Evolutionary conservation across 2,329 filamentous ascomycete species (phyloP).

Genomic region (Penicillium thymicola): DNA sequence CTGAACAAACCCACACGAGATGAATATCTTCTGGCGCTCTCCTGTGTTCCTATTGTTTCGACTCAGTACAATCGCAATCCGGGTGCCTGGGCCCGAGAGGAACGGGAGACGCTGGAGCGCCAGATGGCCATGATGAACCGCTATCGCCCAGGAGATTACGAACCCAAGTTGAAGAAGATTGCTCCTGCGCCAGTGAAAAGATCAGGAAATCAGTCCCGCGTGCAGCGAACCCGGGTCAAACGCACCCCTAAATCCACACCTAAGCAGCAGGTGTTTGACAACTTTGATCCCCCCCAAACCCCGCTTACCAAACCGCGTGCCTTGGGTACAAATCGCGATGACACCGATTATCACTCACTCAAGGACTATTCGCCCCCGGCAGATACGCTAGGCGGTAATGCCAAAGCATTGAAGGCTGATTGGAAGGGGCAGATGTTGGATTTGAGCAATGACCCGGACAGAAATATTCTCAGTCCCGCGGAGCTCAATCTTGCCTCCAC

Average conservation of each 20-base stretch:
- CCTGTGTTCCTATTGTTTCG: conserved; percentile 44
- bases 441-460: conserved; percentile 68
- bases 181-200: conserved; percentile 39
- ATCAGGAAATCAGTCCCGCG: conserved; percentile 25
- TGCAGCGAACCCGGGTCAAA: conserved; percentile 34
- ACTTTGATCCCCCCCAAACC: conserved; percentile 33
- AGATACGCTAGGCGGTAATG: conserved; percentile 61
- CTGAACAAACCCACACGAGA: conserved; percentile 43
- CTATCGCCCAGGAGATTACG: conserved; percentile 28
- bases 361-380: conserved; percentile 70
- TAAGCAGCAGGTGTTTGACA: conserved; percentile 38
- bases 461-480: conserved; percentile 69
- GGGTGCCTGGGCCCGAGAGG: conserved; percentile 42
- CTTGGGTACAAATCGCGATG: conserved; percentile 66
- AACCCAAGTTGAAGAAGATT: conserved; percentile 40
- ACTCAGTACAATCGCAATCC: conserved; percentile 45
- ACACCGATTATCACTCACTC: conserved; percentile 73
- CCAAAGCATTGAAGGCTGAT: conserved; percentile 74
- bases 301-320: conserved; percentile 43
- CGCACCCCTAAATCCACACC: conserved; percentile 43
- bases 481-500: conserved; percentile 74
- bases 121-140: conserved; percentile 43
- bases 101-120: conserved; percentile 41
- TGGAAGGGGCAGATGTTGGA: conserved; percentile 82
- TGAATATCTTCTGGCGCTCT: conserved; percentile 44